Percentiles rank a stretch among this genome's conserved stretches.
Conservation (phyloP, 345 rosid species). For the Microthlaspi erraticum region DNA sequence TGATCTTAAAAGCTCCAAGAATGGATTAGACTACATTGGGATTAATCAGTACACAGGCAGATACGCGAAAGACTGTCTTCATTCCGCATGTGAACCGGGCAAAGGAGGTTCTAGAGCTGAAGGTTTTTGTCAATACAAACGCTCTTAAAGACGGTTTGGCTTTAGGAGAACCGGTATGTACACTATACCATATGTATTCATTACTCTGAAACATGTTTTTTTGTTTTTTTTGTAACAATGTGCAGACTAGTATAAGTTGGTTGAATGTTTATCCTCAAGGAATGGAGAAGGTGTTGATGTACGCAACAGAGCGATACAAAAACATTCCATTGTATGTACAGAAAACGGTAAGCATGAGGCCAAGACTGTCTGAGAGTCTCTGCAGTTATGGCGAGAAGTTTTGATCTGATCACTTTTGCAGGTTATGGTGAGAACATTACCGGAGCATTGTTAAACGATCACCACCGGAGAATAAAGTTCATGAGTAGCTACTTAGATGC, state of each 20-base stretch:
- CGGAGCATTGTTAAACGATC: conserved; percentile 49
- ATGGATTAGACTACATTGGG: conserved; percentile 64
- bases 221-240: conserved; percentile 19
- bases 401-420: conserved; percentile 14
- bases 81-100: conserved; percentile 56
- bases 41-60: conserved; percentile 67
- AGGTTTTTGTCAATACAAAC: conserved; percentile 40
- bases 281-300: conserved; percentile 54
- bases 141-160: conserved; percentile 50
- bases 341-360: conserved; percentile 54
- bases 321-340: conserved; percentile 62
- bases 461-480: conserved; percentile 57
- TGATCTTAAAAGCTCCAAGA: conserved; percentile 48
- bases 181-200: background rate
- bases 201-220: conserved; percentile 5
- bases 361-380: no score
- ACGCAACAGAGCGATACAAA: conserved; percentile 54
- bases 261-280: conserved; percentile 54
- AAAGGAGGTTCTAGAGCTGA: conserved; percentile 56
- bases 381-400: no score
- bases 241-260: conserved; percentile 70
- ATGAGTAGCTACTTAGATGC: conserved; percentile 57
- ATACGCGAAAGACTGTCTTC: conserved; percentile 64
- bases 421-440: conserved; percentile 55
- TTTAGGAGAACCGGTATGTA: conserved; percentile 60